A percentile compares a stretch with the other conserved stretches of the same genome.
Conservation (phyloP, 2,329 filamentous ascomycete genomes). For the Scedosporium dehoogii region DNA sequence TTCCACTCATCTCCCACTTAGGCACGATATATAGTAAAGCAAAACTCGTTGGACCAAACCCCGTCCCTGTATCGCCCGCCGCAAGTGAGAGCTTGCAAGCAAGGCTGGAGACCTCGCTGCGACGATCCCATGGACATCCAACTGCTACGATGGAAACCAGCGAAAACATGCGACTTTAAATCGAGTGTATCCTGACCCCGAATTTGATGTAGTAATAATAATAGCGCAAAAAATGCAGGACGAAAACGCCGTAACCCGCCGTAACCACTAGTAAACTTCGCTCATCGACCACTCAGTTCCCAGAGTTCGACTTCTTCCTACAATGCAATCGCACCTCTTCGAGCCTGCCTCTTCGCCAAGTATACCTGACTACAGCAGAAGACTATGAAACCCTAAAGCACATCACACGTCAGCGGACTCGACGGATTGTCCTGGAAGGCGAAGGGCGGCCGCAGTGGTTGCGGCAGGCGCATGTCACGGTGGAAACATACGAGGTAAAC, state of each 20-base stretch:
- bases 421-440: neutral
- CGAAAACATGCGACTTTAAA: no score
- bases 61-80: no score
- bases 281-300: neutral
- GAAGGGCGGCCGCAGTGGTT: neutral
- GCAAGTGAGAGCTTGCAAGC: no score
- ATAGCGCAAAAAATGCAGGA: neutral
- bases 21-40: no score
- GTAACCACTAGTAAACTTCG: neutral
- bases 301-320: conserved; percentile 15
- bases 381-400: conserved; percentile 65
- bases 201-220: no score
- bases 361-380: conserved; percentile 87
- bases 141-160: no score
- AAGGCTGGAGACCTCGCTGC: no score
- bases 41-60: no score
- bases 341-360: conserved; percentile 72
- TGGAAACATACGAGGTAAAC: conserved; percentile 66
- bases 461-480: neutral
- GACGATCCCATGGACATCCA: no score
- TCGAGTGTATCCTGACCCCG: no score
- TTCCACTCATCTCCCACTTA: no score
- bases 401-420: neutral
- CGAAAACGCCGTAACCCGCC: neutral
- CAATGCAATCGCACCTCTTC: conserved; percentile 75